Evolutionary conservation across 2,329 filamentous ascomycete genomes (phyloP).

Genomic region (Hymenoscyphus occultus): DNA sequence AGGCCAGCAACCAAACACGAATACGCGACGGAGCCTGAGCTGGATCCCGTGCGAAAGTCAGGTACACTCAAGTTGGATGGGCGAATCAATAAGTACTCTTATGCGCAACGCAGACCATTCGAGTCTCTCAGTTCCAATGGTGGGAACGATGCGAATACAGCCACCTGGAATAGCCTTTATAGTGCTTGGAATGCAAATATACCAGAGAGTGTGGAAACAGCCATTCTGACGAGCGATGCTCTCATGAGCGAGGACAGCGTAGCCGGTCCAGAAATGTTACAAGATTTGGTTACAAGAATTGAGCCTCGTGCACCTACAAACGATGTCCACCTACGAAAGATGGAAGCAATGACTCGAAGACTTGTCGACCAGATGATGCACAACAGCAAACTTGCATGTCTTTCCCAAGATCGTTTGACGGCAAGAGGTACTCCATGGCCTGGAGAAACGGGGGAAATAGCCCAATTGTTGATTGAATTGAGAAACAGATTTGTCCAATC

Average conservation of each 20-base stretch:
- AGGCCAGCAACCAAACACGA: not conserved
- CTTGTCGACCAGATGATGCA: slow-evolving; percentile 28
- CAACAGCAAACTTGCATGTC: slow-evolving; percentile 15
- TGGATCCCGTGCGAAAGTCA: not conserved
- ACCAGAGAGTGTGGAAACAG: not conserved
- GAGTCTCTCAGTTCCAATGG: not conserved
- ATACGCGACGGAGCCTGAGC: not conserved
- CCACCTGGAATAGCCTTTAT: not conserved
- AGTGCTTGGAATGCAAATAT: not conserved
- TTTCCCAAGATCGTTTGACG: not conserved
- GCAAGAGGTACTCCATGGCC: not conserved
- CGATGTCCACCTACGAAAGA: slow-evolving; percentile 24
- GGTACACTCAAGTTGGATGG: not conserved
- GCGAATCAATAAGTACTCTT: not conserved
- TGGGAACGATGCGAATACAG: not conserved
- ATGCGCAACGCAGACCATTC: not conserved
- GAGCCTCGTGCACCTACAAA: slow-evolving; percentile 25
- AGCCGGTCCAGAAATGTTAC: slow-evolving; percentile 19
- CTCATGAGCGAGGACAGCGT: slow-evolving; percentile 4
- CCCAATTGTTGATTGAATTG: slow-evolving; percentile 20
- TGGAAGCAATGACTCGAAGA: slow-evolving; percentile 24
- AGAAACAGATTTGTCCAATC: slow-evolving; percentile 17
- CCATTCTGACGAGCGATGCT: not conserved
- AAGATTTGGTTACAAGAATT: slow-evolving; percentile 1
- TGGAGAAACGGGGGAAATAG: slow-evolving; percentile 22